Evolutionary conservation across 805 yeast species (phyloP).

Genomic region (Saccharomycopsis sp.): DNA sequence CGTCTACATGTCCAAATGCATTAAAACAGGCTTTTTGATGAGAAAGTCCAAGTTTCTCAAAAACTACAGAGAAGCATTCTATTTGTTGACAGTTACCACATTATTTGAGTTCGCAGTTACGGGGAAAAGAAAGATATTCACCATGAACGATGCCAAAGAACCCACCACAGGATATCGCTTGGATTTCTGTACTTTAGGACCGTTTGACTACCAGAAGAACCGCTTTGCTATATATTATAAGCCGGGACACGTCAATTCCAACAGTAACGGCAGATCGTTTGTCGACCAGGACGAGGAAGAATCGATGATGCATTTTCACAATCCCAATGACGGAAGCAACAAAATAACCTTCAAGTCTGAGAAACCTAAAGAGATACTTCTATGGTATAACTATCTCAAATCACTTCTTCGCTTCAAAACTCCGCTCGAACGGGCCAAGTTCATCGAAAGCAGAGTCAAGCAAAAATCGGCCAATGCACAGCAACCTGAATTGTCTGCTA

Average conservation of each 20-base stretch:
- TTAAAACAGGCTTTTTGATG: slow-evolving; percentile 52
- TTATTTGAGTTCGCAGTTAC: slow-evolving; percentile 55
- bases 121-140: not conserved
- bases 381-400: slow-evolving; percentile 18
- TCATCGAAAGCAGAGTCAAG: slow-evolving; percentile 9
- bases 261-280: not conserved
- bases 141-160: not conserved
- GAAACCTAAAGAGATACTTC: slow-evolving; percentile 12
- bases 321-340: not conserved
- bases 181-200: slow-evolving; percentile 9
- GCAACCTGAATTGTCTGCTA: not conserved
- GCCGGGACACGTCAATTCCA: not conserved
- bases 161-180: slow-evolving; percentile 12
- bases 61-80: slow-evolving; percentile 55
- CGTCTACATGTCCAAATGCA: slow-evolving; percentile 43
- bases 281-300: not conserved
- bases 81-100: slow-evolving; percentile 59
- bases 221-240: slow-evolving; percentile 8
- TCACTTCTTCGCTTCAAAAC: slow-evolving; percentile 9
- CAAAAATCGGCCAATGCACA: not conserved
- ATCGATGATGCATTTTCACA: not conserved
- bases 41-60: slow-evolving; percentile 57
- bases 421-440: slow-evolving; percentile 15
- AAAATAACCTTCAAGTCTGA: slow-evolving; percentile 14
- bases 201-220: slow-evolving; percentile 6